phyloP scores from a whole-genome alignment of 164 flowering plant species.

The Santalum album region DNA sequence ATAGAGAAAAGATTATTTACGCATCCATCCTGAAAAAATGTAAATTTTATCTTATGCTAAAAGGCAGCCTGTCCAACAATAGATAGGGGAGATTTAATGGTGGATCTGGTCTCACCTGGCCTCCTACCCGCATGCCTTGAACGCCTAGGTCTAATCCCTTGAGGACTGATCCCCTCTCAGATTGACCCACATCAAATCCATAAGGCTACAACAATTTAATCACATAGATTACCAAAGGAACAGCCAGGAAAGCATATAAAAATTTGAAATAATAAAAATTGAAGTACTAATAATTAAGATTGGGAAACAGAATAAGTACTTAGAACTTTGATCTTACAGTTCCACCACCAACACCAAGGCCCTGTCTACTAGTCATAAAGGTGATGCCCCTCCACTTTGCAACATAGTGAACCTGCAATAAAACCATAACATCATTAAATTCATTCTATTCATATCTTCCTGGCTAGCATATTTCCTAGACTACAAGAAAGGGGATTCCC shows the following conservation, averaged over 20 bases:
- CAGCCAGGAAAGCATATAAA: too few species aligned
- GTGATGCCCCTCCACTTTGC: conserved; percentile 91
- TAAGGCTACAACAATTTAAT: conserved; percentile 64
- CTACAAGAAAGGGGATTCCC: too few species aligned
- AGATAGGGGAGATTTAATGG: not conserved
- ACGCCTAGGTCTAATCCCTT: conserved; percentile 92
- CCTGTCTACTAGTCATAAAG: conserved; percentile 98
- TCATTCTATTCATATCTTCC: not conserved
- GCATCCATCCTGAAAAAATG: not conserved
- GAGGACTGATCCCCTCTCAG: conserved; percentile 76
- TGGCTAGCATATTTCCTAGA: too few species aligned
- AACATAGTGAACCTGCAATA: conserved; percentile 84
- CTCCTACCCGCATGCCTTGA: conserved; percentile 91
- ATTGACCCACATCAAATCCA: conserved; percentile 95
- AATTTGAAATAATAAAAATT: too few species aligned
- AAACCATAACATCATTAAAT: conserved; percentile 3
- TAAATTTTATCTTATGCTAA: not conserved
- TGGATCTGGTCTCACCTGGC: conserved; percentile 52
- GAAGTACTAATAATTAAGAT: too few species aligned
- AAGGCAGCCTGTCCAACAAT: not conserved
- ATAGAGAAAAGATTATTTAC: not conserved
- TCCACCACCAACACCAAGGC: conserved; percentile 92
- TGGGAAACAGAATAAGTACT: not conserved
- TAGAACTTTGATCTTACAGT: conserved; percentile 41
- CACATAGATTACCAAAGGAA: too few species aligned